Conservation (phyloP, 768 basidiomycete genomes). For the Hypholoma sublateritium region DNA sequence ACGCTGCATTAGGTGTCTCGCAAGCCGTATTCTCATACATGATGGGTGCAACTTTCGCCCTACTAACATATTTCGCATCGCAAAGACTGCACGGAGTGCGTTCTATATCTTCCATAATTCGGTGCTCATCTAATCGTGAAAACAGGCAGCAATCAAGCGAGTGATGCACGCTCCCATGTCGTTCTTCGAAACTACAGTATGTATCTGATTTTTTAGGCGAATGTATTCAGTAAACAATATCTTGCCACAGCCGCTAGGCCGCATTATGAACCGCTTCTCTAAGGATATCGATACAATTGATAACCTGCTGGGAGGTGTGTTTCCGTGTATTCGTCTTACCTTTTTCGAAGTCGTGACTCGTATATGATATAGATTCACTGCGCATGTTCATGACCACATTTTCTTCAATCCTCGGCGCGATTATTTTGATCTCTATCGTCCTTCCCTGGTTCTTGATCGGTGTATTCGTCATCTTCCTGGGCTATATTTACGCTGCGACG, state of each 20-base stretch:
- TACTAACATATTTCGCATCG: slow-evolving; percentile 79
- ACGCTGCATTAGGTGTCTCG: slow-evolving; percentile 68
- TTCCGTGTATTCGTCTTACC: neutral
- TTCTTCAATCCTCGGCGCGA: slow-evolving; percentile 67
- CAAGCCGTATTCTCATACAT: slow-evolving; percentile 71
- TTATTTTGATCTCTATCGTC: slow-evolving; percentile 76
- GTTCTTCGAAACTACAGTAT: slow-evolving; percentile 85
- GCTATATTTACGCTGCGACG: slow-evolving; percentile 69
- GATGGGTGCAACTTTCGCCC: slow-evolving; percentile 62
- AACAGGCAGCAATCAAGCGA: slow-evolving; percentile 57
- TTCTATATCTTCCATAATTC: neutral
- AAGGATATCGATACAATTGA: slow-evolving; percentile 87
- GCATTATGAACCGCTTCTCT: slow-evolving; percentile 89
- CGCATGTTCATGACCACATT: slow-evolving; percentile 70
- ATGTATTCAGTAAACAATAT: slow-evolving; percentile 3
- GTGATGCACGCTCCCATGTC: slow-evolving; percentile 87
- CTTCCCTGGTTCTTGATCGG: slow-evolving; percentile 86
- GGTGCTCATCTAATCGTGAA: neutral
- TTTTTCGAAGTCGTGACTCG: neutral
- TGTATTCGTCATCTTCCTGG: slow-evolving; percentile 53
- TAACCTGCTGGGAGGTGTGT: slow-evolving; percentile 59
- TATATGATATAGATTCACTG: slow-evolving; percentile 54
- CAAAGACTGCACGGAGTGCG: slow-evolving; percentile 59
- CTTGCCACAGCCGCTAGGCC: slow-evolving; percentile 62
- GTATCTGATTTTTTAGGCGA: slow-evolving; percentile 10